These are phyloP conservation scores for Dictyophora rubrovolvata DNA, from an alignment of 768 basidiomycete genomes.

Conservation along the genomic window DNA sequence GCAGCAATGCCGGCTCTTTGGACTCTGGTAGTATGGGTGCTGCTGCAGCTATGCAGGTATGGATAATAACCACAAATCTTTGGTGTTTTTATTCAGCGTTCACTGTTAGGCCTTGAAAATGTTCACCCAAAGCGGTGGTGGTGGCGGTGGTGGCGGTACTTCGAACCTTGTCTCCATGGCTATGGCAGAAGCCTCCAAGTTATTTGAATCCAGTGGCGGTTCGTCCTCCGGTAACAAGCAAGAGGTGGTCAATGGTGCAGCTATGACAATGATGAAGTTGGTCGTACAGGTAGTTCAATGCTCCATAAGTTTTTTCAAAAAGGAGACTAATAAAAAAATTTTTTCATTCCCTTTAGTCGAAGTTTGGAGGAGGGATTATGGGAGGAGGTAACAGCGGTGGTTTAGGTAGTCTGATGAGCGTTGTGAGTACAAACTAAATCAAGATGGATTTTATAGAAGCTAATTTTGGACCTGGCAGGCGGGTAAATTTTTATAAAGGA, in stretches of 20 bases:
- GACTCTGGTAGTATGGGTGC: conserved; percentile 57
- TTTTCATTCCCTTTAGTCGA: conserved; percentile 31
- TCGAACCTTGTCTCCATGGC: conserved; percentile 75
- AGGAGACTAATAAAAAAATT: neutral
- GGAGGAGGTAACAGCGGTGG: conserved; percentile 68
- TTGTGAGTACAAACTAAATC: conserved; percentile 39
- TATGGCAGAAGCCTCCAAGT: conserved; percentile 70
- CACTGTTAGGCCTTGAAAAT: conserved; percentile 45
- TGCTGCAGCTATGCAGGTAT: conserved; percentile 68
- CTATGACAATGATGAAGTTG: conserved; percentile 78
- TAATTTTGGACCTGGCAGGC: neutral
- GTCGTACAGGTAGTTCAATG: conserved; percentile 31
- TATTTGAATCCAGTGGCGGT: conserved; percentile 63
- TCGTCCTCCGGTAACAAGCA: conserved; percentile 63
- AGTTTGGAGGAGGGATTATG: conserved; percentile 32
- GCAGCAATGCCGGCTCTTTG: conserved; percentile 40
- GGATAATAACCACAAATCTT: conserved; percentile 5
- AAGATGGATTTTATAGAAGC: neutral
- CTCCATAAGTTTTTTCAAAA: neutral
- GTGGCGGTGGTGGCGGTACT: conserved; percentile 34
- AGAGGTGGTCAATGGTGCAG: conserved; percentile 76
- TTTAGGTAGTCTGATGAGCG: conserved; percentile 44
- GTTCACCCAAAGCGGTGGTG: conserved; percentile 47
- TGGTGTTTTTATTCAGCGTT: neutral
- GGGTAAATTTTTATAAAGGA: conserved; percentile 5